Conservation (phyloP, 1,284 basidiomycete genomes). For the Tilletiopsis washingtonensis region DNA sequence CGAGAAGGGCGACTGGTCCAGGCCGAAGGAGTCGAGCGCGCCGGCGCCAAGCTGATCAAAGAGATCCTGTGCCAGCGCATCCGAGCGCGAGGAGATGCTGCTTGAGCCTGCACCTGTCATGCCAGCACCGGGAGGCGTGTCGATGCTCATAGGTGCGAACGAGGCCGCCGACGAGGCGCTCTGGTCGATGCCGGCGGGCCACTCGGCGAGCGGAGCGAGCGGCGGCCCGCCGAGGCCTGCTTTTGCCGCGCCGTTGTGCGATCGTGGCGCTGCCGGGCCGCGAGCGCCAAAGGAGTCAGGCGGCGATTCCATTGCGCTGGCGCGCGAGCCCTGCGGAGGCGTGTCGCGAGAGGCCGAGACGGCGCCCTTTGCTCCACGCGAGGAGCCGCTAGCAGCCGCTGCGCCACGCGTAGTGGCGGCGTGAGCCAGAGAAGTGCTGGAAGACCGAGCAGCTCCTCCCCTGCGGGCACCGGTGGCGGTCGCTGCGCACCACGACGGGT, state of each 20-base stretch:
- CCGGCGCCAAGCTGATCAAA: constrained; percentile 4
- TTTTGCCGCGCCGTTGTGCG: too few species aligned
- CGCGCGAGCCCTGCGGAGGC: too few species aligned
- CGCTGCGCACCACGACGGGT: constrained; percentile 37
- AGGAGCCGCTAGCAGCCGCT: too few species aligned
- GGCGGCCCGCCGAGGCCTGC: too few species aligned
- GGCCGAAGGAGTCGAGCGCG: constrained; percentile 3
- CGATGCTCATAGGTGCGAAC: background rate
- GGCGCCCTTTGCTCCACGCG: too few species aligned
- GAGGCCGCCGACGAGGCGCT: background rate
- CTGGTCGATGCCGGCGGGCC: background rate
- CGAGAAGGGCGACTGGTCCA: constrained; percentile 3
- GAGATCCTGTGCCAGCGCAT: constrained; percentile 4
- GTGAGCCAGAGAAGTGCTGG: too few species aligned
- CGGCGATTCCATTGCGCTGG: background rate
- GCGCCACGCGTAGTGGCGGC: too few species aligned
- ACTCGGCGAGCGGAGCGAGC: background rate
- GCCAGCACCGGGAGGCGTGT: background rate
- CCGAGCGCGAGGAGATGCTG: background rate
- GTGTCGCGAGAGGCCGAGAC: background rate
- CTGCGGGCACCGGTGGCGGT: constrained; percentile 10
- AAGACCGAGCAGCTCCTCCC: background rate
- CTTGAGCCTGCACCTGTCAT: background rate
- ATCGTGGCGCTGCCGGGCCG: too few species aligned
- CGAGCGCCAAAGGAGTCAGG: too few species aligned